These are phyloP conservation scores for Ottelia alismoides DNA, from an alignment of 106 monocot species.

Conservation along the genomic window DNA sequence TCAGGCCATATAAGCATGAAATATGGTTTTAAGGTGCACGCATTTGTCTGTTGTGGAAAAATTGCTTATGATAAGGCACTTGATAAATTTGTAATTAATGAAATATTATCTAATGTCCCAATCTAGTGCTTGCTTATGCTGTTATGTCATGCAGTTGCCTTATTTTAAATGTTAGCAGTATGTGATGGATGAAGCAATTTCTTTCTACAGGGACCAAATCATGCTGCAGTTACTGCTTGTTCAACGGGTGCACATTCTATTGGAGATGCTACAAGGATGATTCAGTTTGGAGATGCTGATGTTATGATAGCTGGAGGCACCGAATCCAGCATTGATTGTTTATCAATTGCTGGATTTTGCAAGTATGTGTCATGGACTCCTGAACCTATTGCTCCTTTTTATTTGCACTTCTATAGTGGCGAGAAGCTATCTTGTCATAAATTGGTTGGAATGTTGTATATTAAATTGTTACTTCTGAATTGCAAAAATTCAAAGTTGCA, in stretches of 20 bases:
- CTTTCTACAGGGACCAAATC: slow-evolving; percentile 97
- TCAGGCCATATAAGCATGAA: slow-evolving; percentile 98
- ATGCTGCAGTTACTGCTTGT: slow-evolving; percentile 97
- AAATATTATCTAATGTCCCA: background rate
- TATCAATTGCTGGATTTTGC: slow-evolving; percentile 94
- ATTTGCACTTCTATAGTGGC: too few relatives aligned
- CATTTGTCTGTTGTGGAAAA: too few relatives aligned
- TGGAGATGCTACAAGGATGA: slow-evolving; percentile 95
- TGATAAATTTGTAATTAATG: too few relatives aligned
- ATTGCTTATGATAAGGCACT: too few relatives aligned
- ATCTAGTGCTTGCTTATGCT: slow-evolving; percentile 3
- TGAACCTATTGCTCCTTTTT: too few relatives aligned
- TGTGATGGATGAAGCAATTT: too few relatives aligned
- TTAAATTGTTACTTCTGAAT: too few relatives aligned
- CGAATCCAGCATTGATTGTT: slow-evolving; percentile 87
- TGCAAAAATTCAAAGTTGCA: too few relatives aligned
- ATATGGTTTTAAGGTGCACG: slow-evolving; percentile 90
- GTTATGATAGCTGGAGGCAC: slow-evolving; percentile 98
- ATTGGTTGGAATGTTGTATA: too few relatives aligned
- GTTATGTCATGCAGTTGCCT: too few relatives aligned
- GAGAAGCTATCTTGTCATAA: too few relatives aligned
- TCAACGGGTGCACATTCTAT: slow-evolving; percentile 97
- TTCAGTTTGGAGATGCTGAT: slow-evolving; percentile 99
- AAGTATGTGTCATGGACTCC: slow-evolving; percentile 31
- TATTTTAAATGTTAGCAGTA: too few relatives aligned